These are phyloP conservation scores for Chamaecyparis obtusa DNA, from an alignment of 75 land plant species.

Conservation along the genomic window DNA sequence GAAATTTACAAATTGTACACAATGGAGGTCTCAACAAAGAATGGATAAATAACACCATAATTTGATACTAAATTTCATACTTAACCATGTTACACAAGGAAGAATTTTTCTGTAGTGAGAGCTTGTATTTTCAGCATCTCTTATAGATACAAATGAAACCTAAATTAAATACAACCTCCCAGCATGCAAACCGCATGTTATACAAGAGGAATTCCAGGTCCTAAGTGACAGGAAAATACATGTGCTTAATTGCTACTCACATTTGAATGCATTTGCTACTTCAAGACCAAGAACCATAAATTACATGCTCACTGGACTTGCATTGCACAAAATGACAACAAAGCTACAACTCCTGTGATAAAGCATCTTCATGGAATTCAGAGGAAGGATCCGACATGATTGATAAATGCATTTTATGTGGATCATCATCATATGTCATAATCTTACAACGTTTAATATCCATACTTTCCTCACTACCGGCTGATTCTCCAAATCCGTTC, in stretches of 20 bases:
- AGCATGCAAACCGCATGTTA: not conserved
- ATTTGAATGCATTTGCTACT: not conserved
- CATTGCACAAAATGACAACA: not conserved
- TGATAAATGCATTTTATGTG: not conserved
- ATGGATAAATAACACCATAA: not conserved
- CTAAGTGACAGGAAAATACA: not conserved
- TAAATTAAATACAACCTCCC: not conserved
- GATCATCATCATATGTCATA: not conserved
- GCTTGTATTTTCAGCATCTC: slow-evolving; percentile 6
- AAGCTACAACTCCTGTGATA: not conserved
- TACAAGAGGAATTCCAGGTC: not conserved
- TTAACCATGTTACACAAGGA: not conserved
- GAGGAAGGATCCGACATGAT: not conserved
- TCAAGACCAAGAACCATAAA: not conserved
- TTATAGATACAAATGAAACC: not conserved
- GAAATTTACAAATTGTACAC: slow-evolving; percentile 1
- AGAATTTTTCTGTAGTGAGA: not conserved
- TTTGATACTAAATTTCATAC: not conserved
- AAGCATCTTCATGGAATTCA: not conserved
- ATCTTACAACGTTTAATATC: not conserved
- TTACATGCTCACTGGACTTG: slow-evolving; percentile 2
- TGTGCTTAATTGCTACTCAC: not conserved
- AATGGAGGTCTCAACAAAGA: not conserved
- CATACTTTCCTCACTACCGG: slow-evolving; percentile 4
- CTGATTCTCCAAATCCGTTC: slow-evolving; percentile 6